Evolutionary conservation across 345 rosid genomes (phyloP).

Genomic region (Brassica napus): DNA sequence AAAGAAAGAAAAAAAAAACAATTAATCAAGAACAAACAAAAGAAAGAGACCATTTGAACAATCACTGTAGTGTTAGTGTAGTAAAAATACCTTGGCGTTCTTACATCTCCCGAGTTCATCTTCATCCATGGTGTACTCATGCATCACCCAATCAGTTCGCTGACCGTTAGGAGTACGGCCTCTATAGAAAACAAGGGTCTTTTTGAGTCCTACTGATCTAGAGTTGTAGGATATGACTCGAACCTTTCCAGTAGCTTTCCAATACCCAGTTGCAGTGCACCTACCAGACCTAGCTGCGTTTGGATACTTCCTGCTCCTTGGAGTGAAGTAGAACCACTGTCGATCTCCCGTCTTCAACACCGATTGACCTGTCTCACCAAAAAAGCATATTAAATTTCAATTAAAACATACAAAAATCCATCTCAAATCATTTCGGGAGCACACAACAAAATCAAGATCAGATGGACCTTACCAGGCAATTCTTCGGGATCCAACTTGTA

Average conservation of each 20-base stretch:
- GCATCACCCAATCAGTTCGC: slow-evolving; percentile 96
- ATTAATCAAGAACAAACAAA: neutral
- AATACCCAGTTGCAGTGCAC: slow-evolving; percentile 70
- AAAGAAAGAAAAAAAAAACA: neutral
- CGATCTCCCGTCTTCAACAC: slow-evolving; percentile 78
- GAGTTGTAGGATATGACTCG: slow-evolving; percentile 52
- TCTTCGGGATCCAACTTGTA: slow-evolving; percentile 89
- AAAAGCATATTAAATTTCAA: neutral
- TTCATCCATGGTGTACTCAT: slow-evolving; percentile 78
- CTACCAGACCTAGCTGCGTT: slow-evolving; percentile 81
- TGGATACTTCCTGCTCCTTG: slow-evolving; percentile 86
- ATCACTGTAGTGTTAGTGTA: neutral
- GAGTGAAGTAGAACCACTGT: slow-evolving; percentile 87
- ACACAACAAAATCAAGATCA: neutral
- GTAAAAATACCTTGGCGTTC: slow-evolving; percentile 49
- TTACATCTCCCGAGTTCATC: slow-evolving; percentile 71
- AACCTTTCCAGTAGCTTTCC: slow-evolving; percentile 92
- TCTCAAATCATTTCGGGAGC: neutral
- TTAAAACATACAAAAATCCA: neutral
- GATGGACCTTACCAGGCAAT: slow-evolving; percentile 57
- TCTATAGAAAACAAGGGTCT: slow-evolving; percentile 77
- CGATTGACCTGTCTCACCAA: slow-evolving; percentile 43
- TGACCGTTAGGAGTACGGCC: slow-evolving; percentile 79
- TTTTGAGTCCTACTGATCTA: slow-evolving; percentile 70
- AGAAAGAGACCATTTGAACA: neutral